Percentiles rank a stretch among this genome's conserved stretches.
Conservation (phyloP, 2,329 filamentous ascomycete genomes). For the Botrytis fabae region DNA sequence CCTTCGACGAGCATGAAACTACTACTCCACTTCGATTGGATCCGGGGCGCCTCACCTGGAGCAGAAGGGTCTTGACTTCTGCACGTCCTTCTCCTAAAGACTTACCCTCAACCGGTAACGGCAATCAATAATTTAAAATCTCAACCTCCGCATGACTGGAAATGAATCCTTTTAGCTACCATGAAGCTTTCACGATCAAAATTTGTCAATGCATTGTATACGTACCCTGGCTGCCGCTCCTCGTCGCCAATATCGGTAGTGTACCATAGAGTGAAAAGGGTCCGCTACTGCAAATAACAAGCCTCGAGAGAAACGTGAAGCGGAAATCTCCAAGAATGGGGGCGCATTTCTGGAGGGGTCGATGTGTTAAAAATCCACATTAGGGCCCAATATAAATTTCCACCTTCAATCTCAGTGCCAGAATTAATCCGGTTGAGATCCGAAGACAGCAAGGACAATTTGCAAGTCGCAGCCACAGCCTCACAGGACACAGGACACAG, state of each 20-base stretch:
- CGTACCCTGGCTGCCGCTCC: neutral
- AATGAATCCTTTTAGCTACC: neutral
- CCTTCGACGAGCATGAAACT: neutral
- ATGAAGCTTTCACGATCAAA: constrained; percentile 17
- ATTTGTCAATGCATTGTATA: constrained; percentile 11
- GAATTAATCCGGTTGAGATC: constrained; percentile 13
- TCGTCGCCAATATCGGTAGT: neutral
- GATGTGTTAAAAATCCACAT: constrained; percentile 1
- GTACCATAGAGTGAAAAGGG: constrained; percentile 10
- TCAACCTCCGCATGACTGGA: constrained; percentile 12
- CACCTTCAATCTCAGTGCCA: constrained; percentile 7
- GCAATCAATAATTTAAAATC: neutral
- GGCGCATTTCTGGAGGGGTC: constrained; percentile 3
- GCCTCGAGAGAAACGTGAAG: neutral
- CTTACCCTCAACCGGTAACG: neutral
- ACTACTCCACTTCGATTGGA: neutral
- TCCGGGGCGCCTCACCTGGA: neutral
- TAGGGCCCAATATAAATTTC: neutral
- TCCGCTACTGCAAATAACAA: constrained; percentile 15
- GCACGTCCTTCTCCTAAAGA: neutral
- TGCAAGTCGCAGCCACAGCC: neutral
- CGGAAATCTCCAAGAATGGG: constrained; percentile 15
- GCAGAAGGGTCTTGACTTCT: neutral
- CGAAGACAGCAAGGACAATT: neutral
- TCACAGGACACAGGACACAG: neutral